Conservation (phyloP, 768 basidiomycete species). For the Auriscalpium orientale region DNA sequence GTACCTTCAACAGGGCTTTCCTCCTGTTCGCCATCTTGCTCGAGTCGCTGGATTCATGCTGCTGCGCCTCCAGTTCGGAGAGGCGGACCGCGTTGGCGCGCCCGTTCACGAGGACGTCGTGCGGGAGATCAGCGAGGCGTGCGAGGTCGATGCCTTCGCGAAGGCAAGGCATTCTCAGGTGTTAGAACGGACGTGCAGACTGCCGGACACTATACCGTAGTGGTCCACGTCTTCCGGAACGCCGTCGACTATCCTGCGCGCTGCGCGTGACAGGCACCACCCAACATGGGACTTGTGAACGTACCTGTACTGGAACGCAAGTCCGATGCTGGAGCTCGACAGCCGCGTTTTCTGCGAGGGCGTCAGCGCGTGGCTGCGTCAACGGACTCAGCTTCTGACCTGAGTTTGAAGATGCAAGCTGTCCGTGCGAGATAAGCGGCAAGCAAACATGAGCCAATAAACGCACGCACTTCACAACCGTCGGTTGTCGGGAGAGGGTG, state of each 20-base stretch:
- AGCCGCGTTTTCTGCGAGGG: slow-evolving; percentile 41
- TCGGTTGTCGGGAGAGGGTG: slow-evolving; percentile 70
- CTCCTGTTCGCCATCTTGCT: slow-evolving; percentile 52
- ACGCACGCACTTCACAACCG: slow-evolving; percentile 64
- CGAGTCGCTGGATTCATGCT: slow-evolving; percentile 56
- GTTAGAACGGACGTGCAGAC: too few species aligned
- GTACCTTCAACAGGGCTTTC: slow-evolving; percentile 61
- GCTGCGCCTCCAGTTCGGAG: slow-evolving; percentile 44
- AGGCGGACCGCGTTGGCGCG: slow-evolving; percentile 54
- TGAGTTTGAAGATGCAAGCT: slow-evolving; percentile 82
- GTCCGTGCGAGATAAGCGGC: background rate
- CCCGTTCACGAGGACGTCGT: slow-evolving; percentile 57
- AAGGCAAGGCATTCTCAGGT: background rate
- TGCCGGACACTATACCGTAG: slow-evolving; percentile 45
- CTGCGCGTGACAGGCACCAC: background rate
- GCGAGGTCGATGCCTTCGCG: slow-evolving; percentile 82
- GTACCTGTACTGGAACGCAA: slow-evolving; percentile 76
- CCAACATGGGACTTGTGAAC: background rate
- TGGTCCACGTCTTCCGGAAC: slow-evolving; percentile 52
- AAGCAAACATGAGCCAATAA: background rate
- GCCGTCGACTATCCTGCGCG: slow-evolving; percentile 65
- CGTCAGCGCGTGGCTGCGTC: background rate
- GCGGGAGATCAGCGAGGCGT: slow-evolving; percentile 77
- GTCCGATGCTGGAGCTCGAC: slow-evolving; percentile 52
- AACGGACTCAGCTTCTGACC: slow-evolving; percentile 29